These are phyloP conservation scores for Mariannaea elegans DNA, from an alignment of 2,329 filamentous ascomycete species.

Conservation along the genomic window DNA sequence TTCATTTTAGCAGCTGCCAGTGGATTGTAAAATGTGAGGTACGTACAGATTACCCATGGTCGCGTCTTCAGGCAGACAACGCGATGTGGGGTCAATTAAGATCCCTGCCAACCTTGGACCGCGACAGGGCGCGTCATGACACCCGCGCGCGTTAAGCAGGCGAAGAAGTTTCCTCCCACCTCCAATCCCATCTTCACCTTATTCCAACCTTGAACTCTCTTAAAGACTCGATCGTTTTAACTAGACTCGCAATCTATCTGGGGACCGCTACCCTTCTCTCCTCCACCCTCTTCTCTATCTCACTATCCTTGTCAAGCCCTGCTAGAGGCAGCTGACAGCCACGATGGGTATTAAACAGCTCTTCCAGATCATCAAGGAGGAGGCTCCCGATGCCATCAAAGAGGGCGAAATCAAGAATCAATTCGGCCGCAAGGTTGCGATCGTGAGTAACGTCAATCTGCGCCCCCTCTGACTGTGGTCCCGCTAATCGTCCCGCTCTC, in stretches of 20 bases:
- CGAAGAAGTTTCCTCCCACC: slow-evolving; percentile 23
- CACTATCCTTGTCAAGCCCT: not conserved
- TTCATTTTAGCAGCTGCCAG: no score
- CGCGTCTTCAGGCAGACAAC: not conserved
- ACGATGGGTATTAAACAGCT: slow-evolving; percentile 76
- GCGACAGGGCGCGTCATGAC: slow-evolving; percentile 44
- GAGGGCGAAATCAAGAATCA: slow-evolving; percentile 98
- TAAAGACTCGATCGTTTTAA: not conserved
- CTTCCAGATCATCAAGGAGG: slow-evolving; percentile 85
- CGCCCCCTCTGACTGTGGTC: no score
- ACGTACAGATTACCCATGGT: not conserved
- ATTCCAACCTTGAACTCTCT: not conserved
- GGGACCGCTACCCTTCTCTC: not conserved
- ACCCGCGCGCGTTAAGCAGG: slow-evolving; percentile 34
- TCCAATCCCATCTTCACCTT: slow-evolving; percentile 4
- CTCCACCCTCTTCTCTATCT: not conserved
- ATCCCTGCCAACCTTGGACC: slow-evolving; percentile 36
- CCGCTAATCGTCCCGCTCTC: no score
- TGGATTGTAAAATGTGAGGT: not conserved
- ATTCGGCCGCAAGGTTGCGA: slow-evolving; percentile 97
- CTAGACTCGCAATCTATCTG: not conserved
- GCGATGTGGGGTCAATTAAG: slow-evolving; percentile 44
- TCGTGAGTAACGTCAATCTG: no score
- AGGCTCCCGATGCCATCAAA: slow-evolving; percentile 95
- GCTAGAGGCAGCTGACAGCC: slow-evolving; percentile 25